Percentiles rank a stretch among this genome's conserved stretches.
These are phyloP conservation scores for Xanthoparmelia taractica DNA, from an alignment of 495 filamentous ascomycete genomes.

Conservation along the genomic window DNA sequence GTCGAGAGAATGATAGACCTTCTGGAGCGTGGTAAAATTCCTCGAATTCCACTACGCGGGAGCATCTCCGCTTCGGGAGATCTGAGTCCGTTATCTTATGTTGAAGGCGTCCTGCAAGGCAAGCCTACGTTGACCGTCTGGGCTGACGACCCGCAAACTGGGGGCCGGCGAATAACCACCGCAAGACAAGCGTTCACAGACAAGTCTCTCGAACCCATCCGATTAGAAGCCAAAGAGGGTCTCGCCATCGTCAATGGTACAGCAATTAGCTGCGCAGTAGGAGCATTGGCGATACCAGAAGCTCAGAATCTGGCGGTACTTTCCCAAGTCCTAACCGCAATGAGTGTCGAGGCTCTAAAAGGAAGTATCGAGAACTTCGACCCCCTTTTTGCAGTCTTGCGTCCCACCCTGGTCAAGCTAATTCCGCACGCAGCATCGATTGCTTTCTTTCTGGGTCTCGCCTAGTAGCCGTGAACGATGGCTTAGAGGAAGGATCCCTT, in stretches of 20 bases:
- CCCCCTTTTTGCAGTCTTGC: constrained; percentile 51
- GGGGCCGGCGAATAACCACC: constrained; percentile 27
- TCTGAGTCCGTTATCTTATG: constrained; percentile 53
- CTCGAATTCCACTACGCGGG: constrained; percentile 53
- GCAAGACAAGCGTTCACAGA: constrained; percentile 39
- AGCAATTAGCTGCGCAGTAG: constrained; percentile 44
- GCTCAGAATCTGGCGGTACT: constrained; percentile 48
- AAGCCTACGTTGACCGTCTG: constrained; percentile 44
- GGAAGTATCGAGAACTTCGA: constrained; percentile 49
- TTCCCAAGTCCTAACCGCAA: constrained; percentile 46
- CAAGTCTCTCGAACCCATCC: constrained; percentile 38
- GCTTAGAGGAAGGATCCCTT: constrained; percentile 30
- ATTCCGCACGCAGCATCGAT: constrained; percentile 49
- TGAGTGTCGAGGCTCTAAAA: constrained; percentile 37
- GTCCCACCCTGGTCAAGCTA: constrained; percentile 55
- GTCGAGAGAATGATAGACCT: constrained; percentile 43
- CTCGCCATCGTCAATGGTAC: constrained; percentile 59
- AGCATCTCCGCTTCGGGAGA: constrained; percentile 65
- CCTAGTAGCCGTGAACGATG: constrained; percentile 26
- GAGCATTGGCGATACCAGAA: constrained; percentile 46
- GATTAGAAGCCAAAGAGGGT: constrained; percentile 49
- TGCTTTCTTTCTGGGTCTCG: constrained; percentile 40
- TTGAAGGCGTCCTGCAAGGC: constrained; percentile 51
- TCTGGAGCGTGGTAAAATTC: constrained; percentile 43
- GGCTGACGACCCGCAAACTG: constrained; percentile 21